phyloP scores from a whole-genome alignment of 192 early-diverging fungal genomes.

The Coemansia erecta region DNA sequence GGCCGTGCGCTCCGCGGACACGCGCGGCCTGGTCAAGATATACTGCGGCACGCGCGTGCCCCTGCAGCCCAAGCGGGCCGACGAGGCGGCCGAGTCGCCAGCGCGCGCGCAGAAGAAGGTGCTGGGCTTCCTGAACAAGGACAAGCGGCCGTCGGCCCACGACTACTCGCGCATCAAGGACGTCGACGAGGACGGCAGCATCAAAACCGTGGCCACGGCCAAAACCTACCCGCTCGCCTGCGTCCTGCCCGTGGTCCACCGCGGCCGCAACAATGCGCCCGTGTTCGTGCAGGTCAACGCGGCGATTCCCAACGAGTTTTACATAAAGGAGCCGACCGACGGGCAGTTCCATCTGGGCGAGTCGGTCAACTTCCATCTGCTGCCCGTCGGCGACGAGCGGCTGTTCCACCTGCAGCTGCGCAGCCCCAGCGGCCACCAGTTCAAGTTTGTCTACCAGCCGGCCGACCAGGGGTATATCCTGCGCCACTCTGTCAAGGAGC shows the following conservation, averaged over 20 bases:
- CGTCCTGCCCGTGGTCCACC: constrained; percentile 36
- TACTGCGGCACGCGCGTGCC: constrained; percentile 48
- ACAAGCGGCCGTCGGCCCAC: constrained; percentile 30
- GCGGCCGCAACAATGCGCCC: constrained; percentile 37
- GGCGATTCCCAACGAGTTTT: constrained; percentile 49
- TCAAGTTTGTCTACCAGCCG: constrained; percentile 57
- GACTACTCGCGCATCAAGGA: constrained; percentile 51
- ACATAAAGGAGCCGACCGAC: constrained; percentile 50
- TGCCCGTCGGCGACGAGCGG: constrained; percentile 52
- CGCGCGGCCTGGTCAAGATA: constrained; percentile 50
- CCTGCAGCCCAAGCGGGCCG: constrained; percentile 29
- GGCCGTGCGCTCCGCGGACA: constrained; percentile 32
- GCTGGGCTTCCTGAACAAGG: constrained; percentile 42
- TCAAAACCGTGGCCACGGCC: constrained; percentile 36
- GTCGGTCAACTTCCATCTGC: constrained; percentile 44
- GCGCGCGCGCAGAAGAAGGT: constrained; percentile 32
- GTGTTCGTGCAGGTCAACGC: constrained; percentile 52
- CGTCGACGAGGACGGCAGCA: constrained; percentile 46
- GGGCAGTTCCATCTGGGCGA: constrained; percentile 48
- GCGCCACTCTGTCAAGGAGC: constrained; percentile 53
- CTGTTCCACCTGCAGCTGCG: constrained; percentile 54
- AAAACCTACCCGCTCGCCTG: constrained; percentile 52
- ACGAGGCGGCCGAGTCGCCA: constrained; percentile 13
- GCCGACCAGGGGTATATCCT: constrained; percentile 54
- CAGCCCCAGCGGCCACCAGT: constrained; percentile 48